A percentile compares a stretch with the other conserved stretches of the same genome.
phyloP scores from a whole-genome alignment of 768 basidiomycete species.

The Dendrothele bispora region DNA sequence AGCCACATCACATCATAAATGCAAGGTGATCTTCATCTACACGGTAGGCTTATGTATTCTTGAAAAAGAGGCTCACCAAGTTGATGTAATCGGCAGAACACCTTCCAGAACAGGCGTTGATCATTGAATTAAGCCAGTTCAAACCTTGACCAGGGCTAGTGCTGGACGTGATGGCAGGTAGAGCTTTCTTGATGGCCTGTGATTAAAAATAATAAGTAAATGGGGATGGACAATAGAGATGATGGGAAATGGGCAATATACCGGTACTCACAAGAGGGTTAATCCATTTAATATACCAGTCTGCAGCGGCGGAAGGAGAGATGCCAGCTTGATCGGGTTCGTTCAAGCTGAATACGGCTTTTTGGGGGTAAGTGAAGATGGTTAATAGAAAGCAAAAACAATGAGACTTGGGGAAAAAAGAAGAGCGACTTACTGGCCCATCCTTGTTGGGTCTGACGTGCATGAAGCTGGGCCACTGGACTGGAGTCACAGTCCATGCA shows the following conservation, averaged over 20 bases:
- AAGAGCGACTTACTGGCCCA: constrained; percentile 27
- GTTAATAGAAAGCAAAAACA: too few species aligned
- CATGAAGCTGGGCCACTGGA: constrained; percentile 27
- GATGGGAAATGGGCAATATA: too few species aligned
- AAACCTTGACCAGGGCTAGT: constrained; percentile 28
- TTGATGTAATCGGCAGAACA: constrained; percentile 37
- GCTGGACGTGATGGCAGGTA: constrained; percentile 37
- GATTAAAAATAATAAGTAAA: too few species aligned
- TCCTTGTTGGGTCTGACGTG: constrained; percentile 29
- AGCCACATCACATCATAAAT: background rate
- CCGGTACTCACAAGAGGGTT: too few species aligned
- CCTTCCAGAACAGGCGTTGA: constrained; percentile 31
- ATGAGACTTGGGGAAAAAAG: background rate
- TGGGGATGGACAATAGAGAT: too few species aligned
- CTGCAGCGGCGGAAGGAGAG: too few species aligned
- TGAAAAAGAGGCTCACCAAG: constrained; percentile 15
- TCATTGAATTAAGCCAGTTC: constrained; percentile 33
- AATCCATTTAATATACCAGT: too few species aligned
- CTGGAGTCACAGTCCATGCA: constrained; percentile 37
- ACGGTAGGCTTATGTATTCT: background rate
- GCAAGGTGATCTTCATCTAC: background rate
- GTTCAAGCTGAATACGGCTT: constrained; percentile 34
- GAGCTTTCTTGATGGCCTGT: constrained; percentile 39
- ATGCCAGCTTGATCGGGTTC: too few species aligned
- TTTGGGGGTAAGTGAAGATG: too few species aligned